Evolutionary conservation across 306 rosid species (phyloP).

Genomic region (Vigna unguiculata): DNA sequence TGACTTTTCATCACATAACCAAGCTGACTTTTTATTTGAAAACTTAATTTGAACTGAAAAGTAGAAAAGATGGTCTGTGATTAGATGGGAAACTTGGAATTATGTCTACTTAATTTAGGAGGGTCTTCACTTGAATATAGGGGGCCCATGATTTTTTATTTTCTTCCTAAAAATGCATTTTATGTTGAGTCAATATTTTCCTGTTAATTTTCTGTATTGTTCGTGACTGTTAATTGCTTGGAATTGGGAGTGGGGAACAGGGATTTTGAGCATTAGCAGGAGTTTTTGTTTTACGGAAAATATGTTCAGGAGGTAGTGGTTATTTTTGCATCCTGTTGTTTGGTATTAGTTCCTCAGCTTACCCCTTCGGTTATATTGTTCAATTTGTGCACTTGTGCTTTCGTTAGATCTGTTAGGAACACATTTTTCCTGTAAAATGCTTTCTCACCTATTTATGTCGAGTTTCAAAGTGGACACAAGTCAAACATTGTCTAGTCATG

Average conservation of each 20-base stretch:
- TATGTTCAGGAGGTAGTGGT: conserved; percentile 7
- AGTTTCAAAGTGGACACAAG: conserved; percentile 6
- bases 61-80: conserved; percentile 18
- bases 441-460: conserved; percentile 24
- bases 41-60: conserved; percentile 22
- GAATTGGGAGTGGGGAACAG: conserved; percentile 2
- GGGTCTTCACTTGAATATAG: conserved; percentile 1
- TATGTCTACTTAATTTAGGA: background rate
- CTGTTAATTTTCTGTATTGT: background rate
- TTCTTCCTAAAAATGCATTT: background rate
- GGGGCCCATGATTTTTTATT: background rate
- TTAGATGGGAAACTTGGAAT: conserved; percentile 26
- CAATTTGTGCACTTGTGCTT: background rate
- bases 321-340: conserved; percentile 21
- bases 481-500: background rate
- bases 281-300: conserved; percentile 2
- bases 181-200: background rate
- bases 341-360: background rate
- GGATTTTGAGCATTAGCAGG: background rate
- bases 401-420: conserved; percentile 2
- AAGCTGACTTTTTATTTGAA: conserved; percentile 1
- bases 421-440: conserved; percentile 20
- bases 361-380: conserved; percentile 4
- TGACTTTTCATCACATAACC: background rate
- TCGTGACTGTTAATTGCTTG: conserved; percentile 4